Percentiles rank a stretch among this genome's conserved stretches.
These are phyloP conservation scores for Suillus decipiens DNA, from an alignment of 768 basidiomycete genomes.

Conservation along the genomic window DNA sequence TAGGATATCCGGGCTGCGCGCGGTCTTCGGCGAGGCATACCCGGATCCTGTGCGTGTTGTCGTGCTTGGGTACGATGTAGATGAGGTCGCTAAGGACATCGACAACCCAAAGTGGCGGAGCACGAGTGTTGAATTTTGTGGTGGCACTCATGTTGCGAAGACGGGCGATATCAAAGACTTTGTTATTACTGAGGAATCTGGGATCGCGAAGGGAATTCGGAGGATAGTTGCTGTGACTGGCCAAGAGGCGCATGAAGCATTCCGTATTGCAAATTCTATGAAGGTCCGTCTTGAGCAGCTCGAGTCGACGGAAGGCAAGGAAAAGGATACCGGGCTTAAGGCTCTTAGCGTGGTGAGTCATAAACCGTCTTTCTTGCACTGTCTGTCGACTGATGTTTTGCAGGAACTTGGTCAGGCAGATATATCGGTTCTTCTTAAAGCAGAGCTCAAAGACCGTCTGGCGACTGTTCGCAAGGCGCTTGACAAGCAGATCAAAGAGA, in stretches of 20 bases:
- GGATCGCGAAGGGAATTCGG: slow-evolving; percentile 97
- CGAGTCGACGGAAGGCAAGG: slow-evolving; percentile 63
- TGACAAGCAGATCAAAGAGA: slow-evolving; percentile 84
- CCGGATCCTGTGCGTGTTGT: slow-evolving; percentile 98
- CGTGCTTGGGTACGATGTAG: slow-evolving; percentile 82
- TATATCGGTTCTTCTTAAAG: slow-evolving; percentile 85
- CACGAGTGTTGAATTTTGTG: slow-evolving; percentile 97
- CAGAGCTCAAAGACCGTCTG: slow-evolving; percentile 75
- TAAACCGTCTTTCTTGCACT: neutral
- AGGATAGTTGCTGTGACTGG: slow-evolving; percentile 94
- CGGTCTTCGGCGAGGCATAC: slow-evolving; percentile 97
- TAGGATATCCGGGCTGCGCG: slow-evolving; percentile 90
- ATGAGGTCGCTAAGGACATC: slow-evolving; percentile 83
- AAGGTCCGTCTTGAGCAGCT: slow-evolving; percentile 62
- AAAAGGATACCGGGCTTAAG: slow-evolving; percentile 89
- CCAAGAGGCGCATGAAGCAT: slow-evolving; percentile 85
- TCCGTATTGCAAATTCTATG: slow-evolving; percentile 64
- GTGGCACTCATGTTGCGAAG: slow-evolving; percentile 97
- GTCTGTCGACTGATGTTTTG: slow-evolving; percentile 3
- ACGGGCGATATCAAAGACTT: slow-evolving; percentile 98
- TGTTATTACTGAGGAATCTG: slow-evolving; percentile 92
- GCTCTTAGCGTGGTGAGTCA: slow-evolving; percentile 67
- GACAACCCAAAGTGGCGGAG: slow-evolving; percentile 88
- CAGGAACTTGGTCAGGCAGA: slow-evolving; percentile 90
- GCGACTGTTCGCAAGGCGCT: slow-evolving; percentile 75